Evolutionary conservation across 345 rosid genomes (phyloP).

Genomic region (Capsella bursapastoris): DNA sequence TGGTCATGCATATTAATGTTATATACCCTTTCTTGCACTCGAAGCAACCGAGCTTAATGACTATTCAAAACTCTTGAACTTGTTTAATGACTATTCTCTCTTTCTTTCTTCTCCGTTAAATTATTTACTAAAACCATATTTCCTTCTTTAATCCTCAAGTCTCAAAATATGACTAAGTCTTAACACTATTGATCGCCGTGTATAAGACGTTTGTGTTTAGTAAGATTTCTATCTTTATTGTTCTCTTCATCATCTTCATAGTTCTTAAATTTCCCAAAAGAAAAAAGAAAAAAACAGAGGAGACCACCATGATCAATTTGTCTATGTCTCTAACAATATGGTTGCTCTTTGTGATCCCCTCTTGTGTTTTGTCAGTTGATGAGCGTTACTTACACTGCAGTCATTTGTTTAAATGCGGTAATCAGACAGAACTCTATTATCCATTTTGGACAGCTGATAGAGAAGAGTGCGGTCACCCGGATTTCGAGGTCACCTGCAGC

Average conservation of each 20-base stretch:
- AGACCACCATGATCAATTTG: background rate
- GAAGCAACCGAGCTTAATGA: too few relatives aligned
- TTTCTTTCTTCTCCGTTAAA: too few relatives aligned
- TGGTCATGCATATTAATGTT: too few relatives aligned
- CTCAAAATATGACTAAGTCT: background rate
- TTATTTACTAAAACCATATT: too few relatives aligned
- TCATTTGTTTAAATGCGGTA: background rate
- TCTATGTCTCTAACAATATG: background rate
- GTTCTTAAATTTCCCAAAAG: background rate
- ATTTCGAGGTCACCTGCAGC: background rate
- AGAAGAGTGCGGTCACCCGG: background rate
- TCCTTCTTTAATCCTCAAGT: background rate
- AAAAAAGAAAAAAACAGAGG: background rate
- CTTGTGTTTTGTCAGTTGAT: background rate
- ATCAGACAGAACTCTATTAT: background rate
- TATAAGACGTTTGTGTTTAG: background rate
- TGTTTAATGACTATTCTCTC: too few relatives aligned
- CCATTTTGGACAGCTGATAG: background rate
- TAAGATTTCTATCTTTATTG: too few relatives aligned
- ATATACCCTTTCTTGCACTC: too few relatives aligned
- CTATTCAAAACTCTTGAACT: too few relatives aligned
- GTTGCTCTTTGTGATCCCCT: background rate
- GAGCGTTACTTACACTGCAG: rapidly evolving
- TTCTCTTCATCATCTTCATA: background rate
- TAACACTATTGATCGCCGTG: background rate